phyloP scores from a whole-genome alignment of 345 rosid species.

The Carallia pectinifolia region DNA sequence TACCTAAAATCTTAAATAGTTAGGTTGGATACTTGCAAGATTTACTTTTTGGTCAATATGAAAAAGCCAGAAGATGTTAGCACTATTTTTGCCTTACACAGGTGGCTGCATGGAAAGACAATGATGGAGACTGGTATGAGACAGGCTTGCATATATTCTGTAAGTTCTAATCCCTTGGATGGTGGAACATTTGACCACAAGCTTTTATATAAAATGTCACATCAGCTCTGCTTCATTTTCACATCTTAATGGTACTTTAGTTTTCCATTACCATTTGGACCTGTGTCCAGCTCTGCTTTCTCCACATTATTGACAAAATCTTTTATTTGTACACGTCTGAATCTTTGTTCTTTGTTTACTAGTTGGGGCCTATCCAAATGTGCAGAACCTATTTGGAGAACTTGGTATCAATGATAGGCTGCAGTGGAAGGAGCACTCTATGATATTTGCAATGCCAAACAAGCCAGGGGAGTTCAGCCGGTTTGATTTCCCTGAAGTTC shows the following conservation, averaged over 20 bases:
- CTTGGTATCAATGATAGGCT: slow-evolving; percentile 85
- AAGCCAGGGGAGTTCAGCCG: slow-evolving; percentile 93
- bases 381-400: slow-evolving; percentile 90
- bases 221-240: not conserved
- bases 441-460: slow-evolving; percentile 98
- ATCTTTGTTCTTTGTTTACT: slow-evolving; percentile 29
- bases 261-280: not conserved
- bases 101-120: slow-evolving; percentile 98
- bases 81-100: slow-evolving; percentile 16
- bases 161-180: slow-evolving; percentile 36
- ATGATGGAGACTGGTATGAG: slow-evolving; percentile 93
- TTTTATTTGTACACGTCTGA: slow-evolving; percentile 10
- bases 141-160: slow-evolving; percentile 95
- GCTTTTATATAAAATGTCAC: not conserved
- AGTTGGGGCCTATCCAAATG: slow-evolving; percentile 96
- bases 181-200: not conserved
- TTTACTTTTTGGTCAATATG: not conserved
- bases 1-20: not conserved
- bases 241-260: not conserved
- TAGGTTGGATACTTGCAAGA: not conserved
- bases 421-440: slow-evolving; percentile 98
- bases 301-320: not conserved
- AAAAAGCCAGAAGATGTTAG: not conserved
- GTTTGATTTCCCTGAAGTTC: slow-evolving; percentile 87
- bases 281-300: too few species aligned